phyloP scores from a whole-genome alignment of 352 stramenopile species.

The Phytophthora pluvialis region DNA sequence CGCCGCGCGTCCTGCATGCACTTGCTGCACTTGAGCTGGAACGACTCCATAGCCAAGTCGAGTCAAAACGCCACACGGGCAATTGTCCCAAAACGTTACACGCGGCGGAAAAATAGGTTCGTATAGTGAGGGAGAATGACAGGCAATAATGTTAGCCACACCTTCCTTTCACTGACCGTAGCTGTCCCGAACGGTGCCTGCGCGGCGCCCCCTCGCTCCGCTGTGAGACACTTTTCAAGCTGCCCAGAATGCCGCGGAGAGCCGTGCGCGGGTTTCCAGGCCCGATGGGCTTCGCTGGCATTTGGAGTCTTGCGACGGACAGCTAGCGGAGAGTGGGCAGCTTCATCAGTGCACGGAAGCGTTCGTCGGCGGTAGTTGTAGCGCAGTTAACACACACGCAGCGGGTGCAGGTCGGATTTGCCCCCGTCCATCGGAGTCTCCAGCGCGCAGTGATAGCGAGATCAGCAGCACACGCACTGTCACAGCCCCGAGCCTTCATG shows the following conservation, averaged over 20 bases:
- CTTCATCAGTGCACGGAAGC: conserved; percentile 16
- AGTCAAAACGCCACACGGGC: conserved; percentile 31
- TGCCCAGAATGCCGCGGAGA: conserved; percentile 39
- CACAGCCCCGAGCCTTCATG: conserved; percentile 29
- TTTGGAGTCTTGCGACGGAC: conserved; percentile 38
- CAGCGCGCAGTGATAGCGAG: background rate
- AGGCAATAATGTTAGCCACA: background rate
- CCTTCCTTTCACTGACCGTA: background rate
- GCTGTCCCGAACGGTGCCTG: background rate
- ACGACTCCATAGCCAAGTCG: conserved; percentile 31
- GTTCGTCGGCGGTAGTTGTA: conserved; percentile 21
- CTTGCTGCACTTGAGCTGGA: conserved; percentile 15
- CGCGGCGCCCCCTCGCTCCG: conserved; percentile 31
- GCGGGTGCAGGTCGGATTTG: conserved; percentile 37
- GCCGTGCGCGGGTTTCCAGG: conserved; percentile 35
- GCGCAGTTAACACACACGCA: conserved; percentile 16
- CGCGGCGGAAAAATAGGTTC: conserved; percentile 8
- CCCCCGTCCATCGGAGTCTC: conserved; percentile 8
- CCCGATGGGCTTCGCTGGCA: conserved; percentile 25
- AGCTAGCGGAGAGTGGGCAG: conserved; percentile 19
- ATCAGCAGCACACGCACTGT: conserved; percentile 9
- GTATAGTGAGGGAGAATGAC: conserved; percentile 6
- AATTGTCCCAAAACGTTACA: conserved; percentile 42
- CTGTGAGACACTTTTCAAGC: conserved; percentile 40
- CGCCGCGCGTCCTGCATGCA: background rate